Conservation (phyloP, 495 filamentous ascomycete genomes). For the Aspergillus avenaceus region DNA sequence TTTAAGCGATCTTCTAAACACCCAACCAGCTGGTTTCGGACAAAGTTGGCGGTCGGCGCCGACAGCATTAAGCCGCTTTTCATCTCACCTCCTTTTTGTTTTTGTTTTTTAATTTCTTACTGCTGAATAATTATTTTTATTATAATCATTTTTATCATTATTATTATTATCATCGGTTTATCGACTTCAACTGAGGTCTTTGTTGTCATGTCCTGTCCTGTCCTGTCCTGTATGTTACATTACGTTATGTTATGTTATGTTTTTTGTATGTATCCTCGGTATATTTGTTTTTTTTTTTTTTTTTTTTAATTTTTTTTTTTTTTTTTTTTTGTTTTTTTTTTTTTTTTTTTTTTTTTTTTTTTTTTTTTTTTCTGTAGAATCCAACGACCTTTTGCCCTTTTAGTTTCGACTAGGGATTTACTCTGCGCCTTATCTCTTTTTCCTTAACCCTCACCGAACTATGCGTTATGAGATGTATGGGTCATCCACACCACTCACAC, state of each 20-base stretch:
- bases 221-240: neutral
- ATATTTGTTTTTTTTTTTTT: too few relatives aligned
- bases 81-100: constrained; percentile 6
- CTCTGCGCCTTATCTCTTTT: neutral
- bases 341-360: neutral
- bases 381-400: neutral
- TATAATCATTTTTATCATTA: too few relatives aligned
- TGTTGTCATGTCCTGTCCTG: neutral
- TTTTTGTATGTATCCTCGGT: neutral
- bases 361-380: neutral
- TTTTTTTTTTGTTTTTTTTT: neutral
- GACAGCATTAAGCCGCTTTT: neutral
- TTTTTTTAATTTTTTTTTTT: neutral
- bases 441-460: neutral
- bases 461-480: neutral
- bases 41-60: constrained; percentile 6
- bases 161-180: too few relatives aligned
- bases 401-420: neutral
- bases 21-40: neutral
- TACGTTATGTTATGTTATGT: neutral
- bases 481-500: neutral
- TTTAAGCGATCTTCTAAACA: too few relatives aligned
- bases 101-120: too few relatives aligned
- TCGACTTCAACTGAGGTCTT: too few relatives aligned
- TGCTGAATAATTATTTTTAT: too few relatives aligned